Base-by-base conservation (phyloP, 2,329 filamentous ascomycete species). In the Verticillium klebahnii region DNA sequence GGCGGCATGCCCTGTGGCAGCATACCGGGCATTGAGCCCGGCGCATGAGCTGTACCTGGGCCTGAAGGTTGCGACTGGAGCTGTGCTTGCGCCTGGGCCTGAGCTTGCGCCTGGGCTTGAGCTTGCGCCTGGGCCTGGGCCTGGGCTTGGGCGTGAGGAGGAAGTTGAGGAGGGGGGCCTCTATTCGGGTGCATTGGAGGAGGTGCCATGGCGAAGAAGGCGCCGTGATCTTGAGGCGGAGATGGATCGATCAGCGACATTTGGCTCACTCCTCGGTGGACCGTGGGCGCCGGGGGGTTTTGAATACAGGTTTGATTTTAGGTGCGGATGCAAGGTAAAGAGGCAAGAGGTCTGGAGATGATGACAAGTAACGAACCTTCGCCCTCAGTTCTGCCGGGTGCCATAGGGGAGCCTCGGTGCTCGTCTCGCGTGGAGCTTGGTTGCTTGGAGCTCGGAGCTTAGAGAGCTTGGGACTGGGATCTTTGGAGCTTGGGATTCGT, bases 141-240 rank as follows among this genome's bases (percentile, higher is more conserved):
- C 39, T 45, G 39, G 39, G 39, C 39, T n/a, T 45, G 39, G 19
- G 19, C 17, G n/a, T 45, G 45, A 52, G 45, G 45, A 52, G 45
- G 45, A 8, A 23, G 45, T 25, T 52, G 45, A 9, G 23, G 45
- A n/a, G 19, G 19, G 23, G n/a, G 45, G n/a, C 45, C 45, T 52
- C 45, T 52, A 52, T 52, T 52, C n/a, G 45, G 45, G 29, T 56
- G 25, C 54, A 59, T 59, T 17, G 58, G 40, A 54, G 58, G 45
- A 59, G 58, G 58, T 29, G 58, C 39, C 58, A 59, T 59, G 29
- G 58, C 40, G 32, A 59, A 59, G 40, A 59, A 55, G 40, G 58
- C 45, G 19, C 58, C 58, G 40, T 32, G 40, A 45, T 59, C 58
- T 59, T 59, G 40, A 59, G 31, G 31, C 25, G 31, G 54, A 32